phyloP scores from a whole-genome alignment of 805 yeast genomes.

The Yueomyces sp. region DNA sequence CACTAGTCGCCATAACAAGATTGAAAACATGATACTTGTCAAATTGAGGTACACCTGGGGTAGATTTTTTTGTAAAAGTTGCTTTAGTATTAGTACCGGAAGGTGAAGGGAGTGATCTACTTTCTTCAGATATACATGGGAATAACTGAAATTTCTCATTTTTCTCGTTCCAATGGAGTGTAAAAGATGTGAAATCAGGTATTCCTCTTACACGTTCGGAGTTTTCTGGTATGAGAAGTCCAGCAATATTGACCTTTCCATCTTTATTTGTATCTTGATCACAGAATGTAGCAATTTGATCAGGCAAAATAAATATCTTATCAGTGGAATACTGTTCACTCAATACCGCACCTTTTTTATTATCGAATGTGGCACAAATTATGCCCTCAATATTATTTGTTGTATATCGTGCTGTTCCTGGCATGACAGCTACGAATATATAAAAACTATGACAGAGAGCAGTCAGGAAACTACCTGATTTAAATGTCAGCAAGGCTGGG shows the following conservation, averaged over 20 bases:
- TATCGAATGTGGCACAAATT: not conserved
- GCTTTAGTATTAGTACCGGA: not conserved
- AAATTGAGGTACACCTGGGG: too few relatives aligned
- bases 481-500: too few relatives aligned
- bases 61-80: too few relatives aligned
- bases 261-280: not conserved
- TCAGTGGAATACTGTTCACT: not conserved
- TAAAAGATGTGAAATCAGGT: slow-evolving; percentile 47
- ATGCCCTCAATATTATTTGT: slow-evolving; percentile 26
- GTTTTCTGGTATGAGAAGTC: slow-evolving; percentile 50
- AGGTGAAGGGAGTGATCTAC: not conserved
- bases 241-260: slow-evolving; percentile 22
- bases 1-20: slow-evolving; percentile 37
- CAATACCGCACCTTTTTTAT: not conserved
- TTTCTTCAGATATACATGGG: too few relatives aligned
- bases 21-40: slow-evolving; percentile 32
- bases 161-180: slow-evolving; percentile 30
- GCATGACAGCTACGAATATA: too few relatives aligned
- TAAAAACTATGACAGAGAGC: too few relatives aligned
- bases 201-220: slow-evolving; percentile 34
- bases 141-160: slow-evolving; percentile 9
- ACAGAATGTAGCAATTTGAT: not conserved
- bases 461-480: too few relatives aligned
- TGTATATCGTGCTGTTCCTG: too few relatives aligned
- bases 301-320: not conserved